Conservation (phyloP, 1,284 basidiomycete species). For the Marasmius oreades region DNA sequence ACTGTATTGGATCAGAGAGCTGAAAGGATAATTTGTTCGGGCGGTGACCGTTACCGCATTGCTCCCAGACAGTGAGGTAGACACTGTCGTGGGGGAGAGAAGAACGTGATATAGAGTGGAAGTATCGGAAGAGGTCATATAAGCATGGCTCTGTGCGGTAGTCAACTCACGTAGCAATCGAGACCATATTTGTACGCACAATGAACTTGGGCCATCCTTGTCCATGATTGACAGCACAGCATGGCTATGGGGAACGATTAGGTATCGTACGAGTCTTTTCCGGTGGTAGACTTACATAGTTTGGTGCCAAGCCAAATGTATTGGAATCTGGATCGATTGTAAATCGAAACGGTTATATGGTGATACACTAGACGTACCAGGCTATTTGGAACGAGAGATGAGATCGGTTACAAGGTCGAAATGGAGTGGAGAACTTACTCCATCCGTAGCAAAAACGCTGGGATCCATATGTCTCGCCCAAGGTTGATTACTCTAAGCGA, state of each 20-base stretch:
- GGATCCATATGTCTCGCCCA: slow-evolving; percentile 1
- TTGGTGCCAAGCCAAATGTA: neutral
- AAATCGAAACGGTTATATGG: neutral
- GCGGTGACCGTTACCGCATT: slow-evolving; percentile 13
- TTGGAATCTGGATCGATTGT: neutral
- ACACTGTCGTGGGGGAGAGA: slow-evolving; percentile 11
- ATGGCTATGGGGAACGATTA: neutral
- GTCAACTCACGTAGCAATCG: neutral
- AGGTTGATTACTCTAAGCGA: neutral
- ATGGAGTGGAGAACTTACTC: neutral
- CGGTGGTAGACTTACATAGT: neutral
- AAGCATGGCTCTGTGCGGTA: slow-evolving; percentile 7
- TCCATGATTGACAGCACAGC: neutral
- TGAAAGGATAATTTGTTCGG: slow-evolving; percentile 8
- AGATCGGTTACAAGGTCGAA: neutral
- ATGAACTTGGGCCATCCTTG: neutral
- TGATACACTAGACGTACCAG: neutral
- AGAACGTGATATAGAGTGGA: neutral
- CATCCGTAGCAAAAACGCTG: neutral
- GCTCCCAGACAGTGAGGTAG: slow-evolving; percentile 11
- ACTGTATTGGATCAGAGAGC: neutral
- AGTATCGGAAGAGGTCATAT: neutral
- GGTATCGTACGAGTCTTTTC: neutral
- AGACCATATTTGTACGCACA: neutral
- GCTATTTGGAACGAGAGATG: neutral